Conservation (phyloP, 129 eudicot species). For the Oenanthe sinensis region DNA sequence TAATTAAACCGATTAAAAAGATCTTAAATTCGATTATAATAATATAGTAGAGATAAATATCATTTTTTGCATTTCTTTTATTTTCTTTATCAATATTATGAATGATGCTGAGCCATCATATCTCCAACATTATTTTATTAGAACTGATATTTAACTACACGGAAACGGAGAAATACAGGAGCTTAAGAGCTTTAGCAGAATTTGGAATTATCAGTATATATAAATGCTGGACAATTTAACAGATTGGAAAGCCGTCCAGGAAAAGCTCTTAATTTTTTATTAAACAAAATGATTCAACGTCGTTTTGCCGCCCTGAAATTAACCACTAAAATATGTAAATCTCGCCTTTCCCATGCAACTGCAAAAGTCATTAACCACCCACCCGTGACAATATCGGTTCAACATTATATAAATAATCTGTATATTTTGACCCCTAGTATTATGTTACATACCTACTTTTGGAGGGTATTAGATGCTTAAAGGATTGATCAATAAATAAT, state of each 20-base stretch:
- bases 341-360: neutral
- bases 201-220: too few relatives aligned
- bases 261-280: neutral
- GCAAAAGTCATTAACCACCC: constrained; percentile 2
- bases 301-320: constrained; percentile 1
- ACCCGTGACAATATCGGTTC: neutral
- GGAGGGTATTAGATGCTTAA: constrained; percentile 2
- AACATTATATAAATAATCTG: neutral
- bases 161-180: too few relatives aligned
- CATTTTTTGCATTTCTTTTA: too few relatives aligned
- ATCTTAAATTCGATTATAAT: too few relatives aligned
- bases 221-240: too few relatives aligned
- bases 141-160: too few relatives aligned
- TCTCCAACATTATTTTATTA: too few relatives aligned
- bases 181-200: too few relatives aligned
- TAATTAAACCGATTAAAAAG: too few relatives aligned
- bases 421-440: neutral
- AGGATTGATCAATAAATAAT: neutral
- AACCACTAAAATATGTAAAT: neutral
- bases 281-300: neutral
- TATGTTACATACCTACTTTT: neutral
- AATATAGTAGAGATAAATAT: too few relatives aligned
- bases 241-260: neutral
- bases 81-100: too few relatives aligned
- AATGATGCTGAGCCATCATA: too few relatives aligned